Evolutionary conservation across 768 basidiomycete genomes (phyloP).

Genomic region (Hemileccinum impolitum): DNA sequence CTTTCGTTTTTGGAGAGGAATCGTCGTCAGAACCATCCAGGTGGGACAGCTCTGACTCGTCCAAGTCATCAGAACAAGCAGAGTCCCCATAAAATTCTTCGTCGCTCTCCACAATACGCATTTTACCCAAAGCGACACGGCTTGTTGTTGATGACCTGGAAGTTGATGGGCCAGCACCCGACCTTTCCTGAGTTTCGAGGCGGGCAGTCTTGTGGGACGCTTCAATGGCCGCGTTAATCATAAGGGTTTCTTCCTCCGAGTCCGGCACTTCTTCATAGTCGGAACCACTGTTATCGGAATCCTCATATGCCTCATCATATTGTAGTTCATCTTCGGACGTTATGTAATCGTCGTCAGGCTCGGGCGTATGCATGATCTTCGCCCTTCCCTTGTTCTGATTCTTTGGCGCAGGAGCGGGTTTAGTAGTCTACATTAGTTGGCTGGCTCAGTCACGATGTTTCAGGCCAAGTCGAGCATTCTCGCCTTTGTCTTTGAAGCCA

Average conservation of each 20-base stretch:
- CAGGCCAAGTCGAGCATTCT: constrained; percentile 9
- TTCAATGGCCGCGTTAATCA: constrained; percentile 57
- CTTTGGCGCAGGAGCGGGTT: constrained; percentile 1
- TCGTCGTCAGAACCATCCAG: constrained; percentile 16
- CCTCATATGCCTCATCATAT: constrained; percentile 41
- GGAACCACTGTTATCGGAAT: constrained; percentile 55
- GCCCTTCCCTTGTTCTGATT: constrained; percentile 27
- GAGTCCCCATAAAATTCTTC: constrained; percentile 8
- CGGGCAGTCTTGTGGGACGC: constrained; percentile 46
- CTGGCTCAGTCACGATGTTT: constrained; percentile 15
- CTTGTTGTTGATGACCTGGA: constrained; percentile 39
- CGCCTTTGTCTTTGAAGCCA: constrained; percentile 23
- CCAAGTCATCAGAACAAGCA: background rate
- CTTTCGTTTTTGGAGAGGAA: constrained; percentile 29
- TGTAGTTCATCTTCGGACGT: constrained; percentile 38
- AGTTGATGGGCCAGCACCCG: constrained; percentile 30
- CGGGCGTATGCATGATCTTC: constrained; percentile 25
- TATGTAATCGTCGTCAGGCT: constrained; percentile 27
- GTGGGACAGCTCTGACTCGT: constrained; percentile 9
- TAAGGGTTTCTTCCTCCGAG: constrained; percentile 38
- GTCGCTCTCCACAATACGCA: constrained; percentile 6
- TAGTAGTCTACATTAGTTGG: constrained; percentile 8
- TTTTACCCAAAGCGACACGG: constrained; percentile 36
- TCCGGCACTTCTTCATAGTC: constrained; percentile 48
- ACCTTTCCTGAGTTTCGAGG: constrained; percentile 25